Base-by-base conservation (phyloP, 2,329 filamentous ascomycete genomes). In the Ascosphaera acerosa region DNA sequence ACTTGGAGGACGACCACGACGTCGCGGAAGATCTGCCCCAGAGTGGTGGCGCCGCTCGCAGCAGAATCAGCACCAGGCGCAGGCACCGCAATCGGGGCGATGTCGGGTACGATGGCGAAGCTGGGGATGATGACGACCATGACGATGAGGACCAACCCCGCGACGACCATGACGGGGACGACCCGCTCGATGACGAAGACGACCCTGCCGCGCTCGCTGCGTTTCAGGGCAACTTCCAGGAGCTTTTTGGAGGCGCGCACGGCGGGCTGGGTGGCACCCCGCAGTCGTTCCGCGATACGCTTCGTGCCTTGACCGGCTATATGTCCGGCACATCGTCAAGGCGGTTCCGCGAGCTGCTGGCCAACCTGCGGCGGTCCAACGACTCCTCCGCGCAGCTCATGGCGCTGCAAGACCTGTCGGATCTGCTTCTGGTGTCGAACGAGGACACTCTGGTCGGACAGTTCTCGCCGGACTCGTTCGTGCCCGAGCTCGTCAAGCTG, bases 401-500 rank as follows among this genome's bases (percentile, higher is more conserved):
- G 44, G 87, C 84, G 17, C 58, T 97, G 18, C 78, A 90, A 50
- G 84, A 94, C 42, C 61, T 97, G 4, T 91, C 84, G 0, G 82
- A 97, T 51, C 72, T 94, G 33, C 59, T 97, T 4, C 61, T 97
- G 18, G 77, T 97, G 22, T 91, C 84, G 7, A 94, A 87, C 41
- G 87, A 97, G 53, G 87, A 97, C 47, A 92, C 89, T 40, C 63
- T 97, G 7, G 78, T 84, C 2, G 87, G 87, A 3, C 80, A 92
- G 45, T 94, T 97, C 49, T 78, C 78, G 1, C 80, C 87, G 2
- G 87, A 97, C 52, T 66, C 77, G 6, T 94, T 87, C 46, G 80
- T 97, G 34, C 92, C 91, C 53, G 87, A 97, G 53, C 61, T 97
- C 32, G 81, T 97, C 30, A 55, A 63, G 9, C 57, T 97, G 41